Evolutionary conservation across 805 yeast species (phyloP), one percentile per base, ranked within the genome.

Genomic region (Kregervanrija delftensis): DNA sequence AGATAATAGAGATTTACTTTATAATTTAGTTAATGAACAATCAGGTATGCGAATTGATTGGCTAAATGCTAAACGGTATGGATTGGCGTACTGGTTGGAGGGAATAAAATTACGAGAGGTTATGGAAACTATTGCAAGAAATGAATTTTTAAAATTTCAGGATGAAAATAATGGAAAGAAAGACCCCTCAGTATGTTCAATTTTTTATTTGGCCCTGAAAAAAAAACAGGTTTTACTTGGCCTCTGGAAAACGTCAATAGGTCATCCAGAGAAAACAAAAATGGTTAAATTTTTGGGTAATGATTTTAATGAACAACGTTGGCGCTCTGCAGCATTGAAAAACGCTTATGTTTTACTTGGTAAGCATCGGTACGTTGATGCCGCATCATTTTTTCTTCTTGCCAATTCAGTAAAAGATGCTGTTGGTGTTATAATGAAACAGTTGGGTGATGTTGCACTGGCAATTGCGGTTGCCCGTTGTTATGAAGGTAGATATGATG

Each of bases 291-390:
- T 91, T 55, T 67, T 91, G 53, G 68, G 71, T 15, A 83, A 90
- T 58, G 93, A 93, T 57, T 91, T 90, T 60, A 64, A 67, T 4
- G 77, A 81, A 43, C 72, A 73, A 12, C 69, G 96, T 41, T 90
- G 97, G 96, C 77, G 71, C 53, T 72, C 86, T 0, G 96, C 97
- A 1, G 97, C 98, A 0, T 63, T 80, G 55, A 93, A 93, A 57
- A 91, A 91, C 65, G 98, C 98, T 0, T 91, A 79, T 69, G 98
- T 87, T 0, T 66, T 91, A 37, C 62, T 93, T 51, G 86, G 97
- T 49, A 88, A 88, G 56, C 99, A 90, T 61, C 68, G 98, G 36
- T 86, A 74, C 56, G 66, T 75, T 59, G 95, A 89, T 62, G 95
- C 97, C 0, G 96, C 97, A 0, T 80, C 83, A 16, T 90, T 93